phyloP scores from a whole-genome alignment of 148 eudicot species.

The Diospyros kaki region DNA sequence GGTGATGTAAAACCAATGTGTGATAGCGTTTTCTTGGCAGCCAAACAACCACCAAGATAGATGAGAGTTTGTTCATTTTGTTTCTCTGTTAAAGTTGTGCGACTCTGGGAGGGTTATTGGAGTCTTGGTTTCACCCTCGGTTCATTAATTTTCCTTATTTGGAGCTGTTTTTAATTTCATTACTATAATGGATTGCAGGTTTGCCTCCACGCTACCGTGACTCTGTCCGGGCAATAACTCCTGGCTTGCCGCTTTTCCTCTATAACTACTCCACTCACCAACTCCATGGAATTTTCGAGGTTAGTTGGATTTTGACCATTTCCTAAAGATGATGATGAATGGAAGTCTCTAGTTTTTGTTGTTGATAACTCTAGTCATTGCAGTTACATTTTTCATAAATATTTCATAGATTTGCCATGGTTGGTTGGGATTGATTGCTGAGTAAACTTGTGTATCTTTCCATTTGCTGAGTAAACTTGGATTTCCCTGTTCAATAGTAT shows the following conservation, averaged over 20 bases:
- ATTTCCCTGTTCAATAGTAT: background rate
- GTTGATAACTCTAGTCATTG: background rate
- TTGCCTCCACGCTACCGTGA: slow-evolving; percentile 97
- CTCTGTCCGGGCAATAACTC: slow-evolving; percentile 89
- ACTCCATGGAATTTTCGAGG: slow-evolving; percentile 98
- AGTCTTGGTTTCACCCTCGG: background rate
- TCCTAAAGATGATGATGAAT: background rate
- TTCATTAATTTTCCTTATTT: background rate
- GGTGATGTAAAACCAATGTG: too few species aligned
- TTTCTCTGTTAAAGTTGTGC: too few species aligned
- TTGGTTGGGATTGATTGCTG: too few species aligned
- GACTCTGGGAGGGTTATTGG: too few species aligned
- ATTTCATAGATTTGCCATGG: too few species aligned
- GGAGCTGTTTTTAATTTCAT: slow-evolving; percentile 4
- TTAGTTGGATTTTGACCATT: slow-evolving; percentile 24
- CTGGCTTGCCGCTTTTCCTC: slow-evolving; percentile 97
- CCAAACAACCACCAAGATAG: too few species aligned
- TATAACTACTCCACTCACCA: slow-evolving; percentile 99
- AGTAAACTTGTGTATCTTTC: too few species aligned
- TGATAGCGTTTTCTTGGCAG: too few species aligned
- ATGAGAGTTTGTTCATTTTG: too few species aligned
- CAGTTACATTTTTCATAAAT: too few species aligned
- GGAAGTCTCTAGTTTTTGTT: background rate
- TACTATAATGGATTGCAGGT: slow-evolving; percentile 37
- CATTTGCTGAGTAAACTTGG: background rate